Base-by-base conservation (phyloP, 2,329 filamentous ascomycete species). In the Annulohypoxylon truncatum region DNA sequence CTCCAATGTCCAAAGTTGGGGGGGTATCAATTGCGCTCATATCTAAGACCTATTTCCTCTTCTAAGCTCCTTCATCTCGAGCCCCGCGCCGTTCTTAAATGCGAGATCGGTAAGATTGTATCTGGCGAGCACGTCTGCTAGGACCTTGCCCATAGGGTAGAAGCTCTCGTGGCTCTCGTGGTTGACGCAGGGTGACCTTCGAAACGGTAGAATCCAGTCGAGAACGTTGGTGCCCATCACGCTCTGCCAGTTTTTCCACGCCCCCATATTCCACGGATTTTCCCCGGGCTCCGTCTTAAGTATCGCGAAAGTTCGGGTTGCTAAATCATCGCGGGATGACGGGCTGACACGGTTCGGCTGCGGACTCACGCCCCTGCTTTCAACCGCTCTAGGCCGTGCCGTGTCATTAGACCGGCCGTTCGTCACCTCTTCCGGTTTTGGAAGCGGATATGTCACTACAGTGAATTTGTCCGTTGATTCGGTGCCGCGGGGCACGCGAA, bases 191-290 rank as follows among this genome's bases (percentile, higher is more conserved):
- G 95, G 95, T 3, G 92, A 93, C 64, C 87, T 84, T 61, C 83
- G 87, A 31, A 97, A 77, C 0, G 95, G 95, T 1, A 97, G 79
- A 10, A 97, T 75, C 94, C 94, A 98, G 64, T 97, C 92, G 12
- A 90, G 66, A 1, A 89, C 69, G 18, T 80, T 86, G 48, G 85
- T 80, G 0, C 95, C 95, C 89, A 99, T 93, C 22, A 97, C 87
- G 12, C 90, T 86, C 69, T 88, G 87, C 80, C 94, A 90, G 74
- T 98, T 98, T 26, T 83, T 79, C 67, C 86, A 83, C 7, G 80
- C 79, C 1, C 92, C 92, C 0, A 96, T 81, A 72, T 97, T 88
- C 89, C 93, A 99, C 0, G 93, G 93, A 71, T 97, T 97, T 71
- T 96, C 90, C 8, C 92, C 90, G 0, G 87, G 85, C 2, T 88